Percentiles rank a stretch among this genome's conserved stretches.
Conservation (phyloP, 495 filamentous ascomycete genomes). For the Chaetomium cochliodes region DNA sequence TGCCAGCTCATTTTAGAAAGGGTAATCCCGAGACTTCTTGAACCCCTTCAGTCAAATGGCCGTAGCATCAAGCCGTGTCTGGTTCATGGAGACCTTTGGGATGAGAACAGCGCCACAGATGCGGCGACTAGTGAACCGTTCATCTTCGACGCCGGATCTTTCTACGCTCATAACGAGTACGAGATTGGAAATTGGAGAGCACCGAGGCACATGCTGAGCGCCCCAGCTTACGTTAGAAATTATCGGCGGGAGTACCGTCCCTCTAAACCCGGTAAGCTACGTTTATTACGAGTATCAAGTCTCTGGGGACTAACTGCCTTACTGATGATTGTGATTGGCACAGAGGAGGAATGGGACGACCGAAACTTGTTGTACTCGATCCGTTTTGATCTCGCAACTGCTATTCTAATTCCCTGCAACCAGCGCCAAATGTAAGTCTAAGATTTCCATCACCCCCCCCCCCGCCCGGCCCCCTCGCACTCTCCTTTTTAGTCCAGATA, state of each 20-base stretch:
- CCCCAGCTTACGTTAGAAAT: constrained; percentile 6
- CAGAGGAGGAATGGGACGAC: constrained; percentile 36
- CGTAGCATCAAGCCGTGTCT: constrained; percentile 44
- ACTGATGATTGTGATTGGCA: background rate
- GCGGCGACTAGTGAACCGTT: constrained; percentile 33
- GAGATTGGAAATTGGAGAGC: constrained; percentile 41
- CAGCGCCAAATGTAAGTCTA: constrained; percentile 17
- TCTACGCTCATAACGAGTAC: constrained; percentile 54
- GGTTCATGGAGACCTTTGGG: constrained; percentile 50
- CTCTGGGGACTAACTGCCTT: too few relatives aligned
- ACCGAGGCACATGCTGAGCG: constrained; percentile 14
- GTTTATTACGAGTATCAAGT: too few relatives aligned
- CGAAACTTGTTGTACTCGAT: constrained; percentile 34
- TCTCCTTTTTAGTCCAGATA: too few relatives aligned
- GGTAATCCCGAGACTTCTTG: constrained; percentile 39
- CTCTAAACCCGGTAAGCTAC: constrained; percentile 30
- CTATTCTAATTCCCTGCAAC: constrained; percentile 18
- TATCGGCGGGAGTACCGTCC: constrained; percentile 22
- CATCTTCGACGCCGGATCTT: constrained; percentile 48
- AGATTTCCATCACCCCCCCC: too few relatives aligned
- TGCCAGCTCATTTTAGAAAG: constrained; percentile 26
- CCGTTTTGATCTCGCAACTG: constrained; percentile 16
- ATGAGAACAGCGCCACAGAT: constrained; percentile 42
- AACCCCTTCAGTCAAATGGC: constrained; percentile 42
- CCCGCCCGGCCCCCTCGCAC: too few relatives aligned